Percentiles rank a stretch among this genome's conserved stretches.
Evolutionary conservation across 768 basidiomycete species (phyloP).

Genomic region (Lactarius deliciosus): DNA sequence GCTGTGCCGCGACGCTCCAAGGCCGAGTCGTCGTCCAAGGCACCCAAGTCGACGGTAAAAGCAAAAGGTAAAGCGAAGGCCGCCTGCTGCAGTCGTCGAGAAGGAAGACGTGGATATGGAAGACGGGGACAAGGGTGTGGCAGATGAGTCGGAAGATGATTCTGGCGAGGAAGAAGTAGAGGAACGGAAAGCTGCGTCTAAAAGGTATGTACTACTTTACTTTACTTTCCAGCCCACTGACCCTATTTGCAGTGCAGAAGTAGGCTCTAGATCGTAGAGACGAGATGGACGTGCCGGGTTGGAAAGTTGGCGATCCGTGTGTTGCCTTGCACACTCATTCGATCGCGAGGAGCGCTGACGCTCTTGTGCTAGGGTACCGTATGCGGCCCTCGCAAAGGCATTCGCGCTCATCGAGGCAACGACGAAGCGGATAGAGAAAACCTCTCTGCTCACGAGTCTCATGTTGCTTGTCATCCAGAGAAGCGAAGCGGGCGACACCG

Average conservation of each 20-base stretch:
- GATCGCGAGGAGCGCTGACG: conserved; percentile 3
- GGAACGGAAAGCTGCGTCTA: conserved; percentile 56
- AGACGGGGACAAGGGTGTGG: conserved; percentile 25
- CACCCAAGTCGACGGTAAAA: conserved; percentile 7
- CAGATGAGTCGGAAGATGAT: conserved; percentile 35
- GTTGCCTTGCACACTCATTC: conserved; percentile 42
- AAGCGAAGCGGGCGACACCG: conserved; percentile 69
- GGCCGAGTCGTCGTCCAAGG: conserved; percentile 13
- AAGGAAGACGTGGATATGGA: conserved; percentile 28
- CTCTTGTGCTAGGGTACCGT: conserved; percentile 68
- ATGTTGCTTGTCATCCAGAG: conserved; percentile 86
- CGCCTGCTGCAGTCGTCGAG: background rate
- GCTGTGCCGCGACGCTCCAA: conserved; percentile 1
- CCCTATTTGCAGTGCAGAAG: conserved; percentile 58
- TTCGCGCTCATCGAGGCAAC: conserved; percentile 91
- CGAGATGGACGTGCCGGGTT: conserved; percentile 77
- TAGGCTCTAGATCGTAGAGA: conserved; percentile 55
- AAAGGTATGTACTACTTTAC: conserved; percentile 49
- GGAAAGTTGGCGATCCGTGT: conserved; percentile 84
- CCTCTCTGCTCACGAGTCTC: conserved; percentile 82
- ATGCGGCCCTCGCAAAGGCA: conserved; percentile 85
- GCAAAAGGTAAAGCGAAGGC: conserved; percentile 26
- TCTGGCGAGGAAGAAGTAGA: conserved; percentile 45
- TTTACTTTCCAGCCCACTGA: background rate
- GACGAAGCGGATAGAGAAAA: conserved; percentile 94